These are phyloP conservation scores for Candolleomyces eurysporus DNA, from an alignment of 768 basidiomycete species.

Conservation along the genomic window DNA sequence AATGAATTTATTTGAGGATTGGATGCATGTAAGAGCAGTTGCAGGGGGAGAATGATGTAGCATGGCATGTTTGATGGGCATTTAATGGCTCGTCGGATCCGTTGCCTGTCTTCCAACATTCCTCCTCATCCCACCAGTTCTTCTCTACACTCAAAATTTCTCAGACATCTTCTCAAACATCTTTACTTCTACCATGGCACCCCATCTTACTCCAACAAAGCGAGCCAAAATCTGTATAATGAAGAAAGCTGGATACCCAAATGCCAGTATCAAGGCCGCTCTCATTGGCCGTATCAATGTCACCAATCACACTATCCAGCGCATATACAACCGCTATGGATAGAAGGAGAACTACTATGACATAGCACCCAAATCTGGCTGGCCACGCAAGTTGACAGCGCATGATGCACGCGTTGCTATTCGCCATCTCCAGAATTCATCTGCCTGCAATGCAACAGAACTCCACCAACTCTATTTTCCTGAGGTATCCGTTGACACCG, in stretches of 20 bases:
- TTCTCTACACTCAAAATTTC: not conserved
- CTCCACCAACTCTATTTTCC: slow-evolving; percentile 15
- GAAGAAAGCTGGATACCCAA: slow-evolving; percentile 1
- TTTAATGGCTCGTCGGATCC: too few relatives aligned
- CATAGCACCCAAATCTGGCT: not conserved
- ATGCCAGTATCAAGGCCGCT: not conserved
- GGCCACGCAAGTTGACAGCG: not conserved
- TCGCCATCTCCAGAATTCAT: not conserved
- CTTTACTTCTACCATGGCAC: slow-evolving; percentile 1
- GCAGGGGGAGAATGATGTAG: too few relatives aligned
- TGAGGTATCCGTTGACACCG: slow-evolving; percentile 4
- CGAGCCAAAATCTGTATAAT: slow-evolving; percentile 9
- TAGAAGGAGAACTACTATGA: slow-evolving; percentile 5
- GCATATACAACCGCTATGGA: slow-evolving; percentile 2
- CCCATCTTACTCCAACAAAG: slow-evolving; percentile 1
- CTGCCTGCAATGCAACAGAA: slow-evolving; percentile 10
- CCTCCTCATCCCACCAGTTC: too few relatives aligned
- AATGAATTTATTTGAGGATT: too few relatives aligned
- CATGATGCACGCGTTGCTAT: not conserved
- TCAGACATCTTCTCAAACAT: not conserved
- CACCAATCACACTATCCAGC: not conserved
- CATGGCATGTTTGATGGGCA: too few relatives aligned
- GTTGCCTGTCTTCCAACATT: too few relatives aligned
- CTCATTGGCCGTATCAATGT: not conserved
- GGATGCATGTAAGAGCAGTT: too few relatives aligned